Evolutionary conservation across 495 filamentous ascomycete species (phyloP), one percentile per base, ranked within the genome.

Genomic region (Hyaloscypha variabilis): DNA sequence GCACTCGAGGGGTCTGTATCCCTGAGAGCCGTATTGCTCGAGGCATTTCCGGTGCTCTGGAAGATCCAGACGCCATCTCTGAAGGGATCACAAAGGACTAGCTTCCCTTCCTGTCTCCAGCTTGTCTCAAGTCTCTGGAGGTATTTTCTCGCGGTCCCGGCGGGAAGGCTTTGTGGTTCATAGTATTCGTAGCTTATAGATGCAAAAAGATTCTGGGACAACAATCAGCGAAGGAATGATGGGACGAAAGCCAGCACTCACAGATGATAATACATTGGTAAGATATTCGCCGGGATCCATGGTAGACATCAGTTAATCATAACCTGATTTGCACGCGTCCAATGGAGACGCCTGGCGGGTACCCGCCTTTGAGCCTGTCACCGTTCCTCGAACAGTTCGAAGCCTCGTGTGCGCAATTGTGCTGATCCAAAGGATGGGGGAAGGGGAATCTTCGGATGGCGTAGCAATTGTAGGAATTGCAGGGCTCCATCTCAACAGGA

Each of bases 41-140:
- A 73, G 26, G 76, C 76, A 54, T 77, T 77, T 23, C 73, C 67
- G 1, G 70, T 58, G 21, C 80, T 72, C 56, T 75, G 77, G 63
- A 85, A 86, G 25, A 77, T 76, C 83, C 83, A 86, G 58, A 86
- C 73, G 3, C 81, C 80, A 54, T 76, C 77, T 62, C 78, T 71
- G 6, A 69, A 70, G 24, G 77, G 70, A 67, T 86, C 83, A 69
- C 77, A 79, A 59, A 80, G 77, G 6, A 82, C 81, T 23, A 86
- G 68, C 56, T 77, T 75, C 36, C 83, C 83, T 73, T 81, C 78
- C 68, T 75, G 79, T 64, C 80, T 77, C 65, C 83, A 74, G 21
- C 71, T 63, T 34, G 75, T 69, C 57, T 85, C 83, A 63, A 84
- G 74, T 54, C 78, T 67, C 36, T 67, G 68, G 6, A 71, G 54